Conservation (phyloP, 2,329 filamentous ascomycete species). For the Dendrostoma leiphaemia region DNA sequence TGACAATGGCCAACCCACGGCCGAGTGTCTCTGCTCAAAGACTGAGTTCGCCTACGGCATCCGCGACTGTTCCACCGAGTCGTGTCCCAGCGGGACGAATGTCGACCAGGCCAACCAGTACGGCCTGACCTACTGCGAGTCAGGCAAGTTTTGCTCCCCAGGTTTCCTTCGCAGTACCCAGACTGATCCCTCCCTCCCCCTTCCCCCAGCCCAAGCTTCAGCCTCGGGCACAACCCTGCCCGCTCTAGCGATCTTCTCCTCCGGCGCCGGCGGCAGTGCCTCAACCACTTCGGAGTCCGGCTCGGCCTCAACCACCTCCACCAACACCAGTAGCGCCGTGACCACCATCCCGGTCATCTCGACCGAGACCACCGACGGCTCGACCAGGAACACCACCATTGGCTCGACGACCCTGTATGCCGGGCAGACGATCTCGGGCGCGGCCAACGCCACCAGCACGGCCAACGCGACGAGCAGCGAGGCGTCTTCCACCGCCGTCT, state of each 20-base stretch:
- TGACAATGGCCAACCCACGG: slow-evolving; percentile 26
- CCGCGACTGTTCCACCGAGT: slow-evolving; percentile 47
- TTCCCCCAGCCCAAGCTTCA: not conserved
- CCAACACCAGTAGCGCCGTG: no score
- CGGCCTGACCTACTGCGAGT: slow-evolving; percentile 5
- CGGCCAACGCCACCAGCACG: not conserved
- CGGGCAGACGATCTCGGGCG: not conserved
- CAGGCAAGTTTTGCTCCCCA: not conserved
- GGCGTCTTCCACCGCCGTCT: not conserved
- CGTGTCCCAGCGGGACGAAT: slow-evolving; percentile 29
- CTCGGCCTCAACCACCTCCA: no score
- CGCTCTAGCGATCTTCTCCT: slow-evolving; percentile 1
- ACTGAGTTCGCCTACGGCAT: slow-evolving; percentile 46
- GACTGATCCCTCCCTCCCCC: not conserved
- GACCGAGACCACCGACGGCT: not conserved
- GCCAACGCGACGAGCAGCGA: not conserved
- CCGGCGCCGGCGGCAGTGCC: not conserved
- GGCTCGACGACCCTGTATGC: not conserved
- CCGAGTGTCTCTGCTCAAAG: slow-evolving; percentile 46
- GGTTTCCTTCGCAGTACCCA: no score
- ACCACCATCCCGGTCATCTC: not conserved
- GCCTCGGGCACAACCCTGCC: not conserved
- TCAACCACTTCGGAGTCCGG: not conserved
- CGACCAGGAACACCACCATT: not conserved
- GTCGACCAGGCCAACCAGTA: not conserved